Evolutionary conservation across 768 basidiomycete species (phyloP).

Genomic region (Mrakia frigida): DNA sequence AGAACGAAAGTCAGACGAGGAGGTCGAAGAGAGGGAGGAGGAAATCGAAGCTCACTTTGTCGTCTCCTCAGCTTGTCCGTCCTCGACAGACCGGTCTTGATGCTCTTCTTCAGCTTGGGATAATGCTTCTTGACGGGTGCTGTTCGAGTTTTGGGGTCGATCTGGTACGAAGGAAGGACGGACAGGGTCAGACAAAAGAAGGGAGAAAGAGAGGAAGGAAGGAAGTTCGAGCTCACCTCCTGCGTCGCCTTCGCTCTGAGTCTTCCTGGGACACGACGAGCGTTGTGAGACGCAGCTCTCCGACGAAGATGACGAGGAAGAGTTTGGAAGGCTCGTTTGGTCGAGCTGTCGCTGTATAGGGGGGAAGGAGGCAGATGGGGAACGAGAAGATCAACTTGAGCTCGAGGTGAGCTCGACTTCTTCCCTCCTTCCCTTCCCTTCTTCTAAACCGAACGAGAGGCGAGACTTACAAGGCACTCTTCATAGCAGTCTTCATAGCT

Average conservation of each 20-base stretch:
- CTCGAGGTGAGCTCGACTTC: background rate
- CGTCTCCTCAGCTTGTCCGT: slow-evolving; percentile 63
- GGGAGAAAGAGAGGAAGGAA: background rate
- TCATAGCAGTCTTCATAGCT: slow-evolving; percentile 84
- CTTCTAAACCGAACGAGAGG: background rate
- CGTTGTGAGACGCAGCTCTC: slow-evolving; percentile 90
- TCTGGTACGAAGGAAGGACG: slow-evolving; percentile 44
- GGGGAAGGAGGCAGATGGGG: background rate
- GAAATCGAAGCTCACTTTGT: slow-evolving; percentile 55
- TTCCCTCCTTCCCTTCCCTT: background rate
- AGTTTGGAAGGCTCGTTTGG: slow-evolving; percentile 83
- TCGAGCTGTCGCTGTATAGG: slow-evolving; percentile 56
- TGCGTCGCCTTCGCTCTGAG: slow-evolving; percentile 72
- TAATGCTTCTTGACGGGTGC: slow-evolving; percentile 56
- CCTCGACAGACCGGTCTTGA: slow-evolving; percentile 47
- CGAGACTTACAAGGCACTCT: slow-evolving; percentile 59
- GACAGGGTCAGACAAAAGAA: background rate
- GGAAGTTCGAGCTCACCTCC: slow-evolving; percentile 56
- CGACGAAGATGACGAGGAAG: slow-evolving; percentile 85
- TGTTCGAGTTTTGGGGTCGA: slow-evolving; percentile 51
- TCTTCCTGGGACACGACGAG: slow-evolving; percentile 79
- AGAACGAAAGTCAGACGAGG: no score
- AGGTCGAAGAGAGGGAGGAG: no score
- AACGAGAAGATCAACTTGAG: background rate
- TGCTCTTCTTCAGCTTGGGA: slow-evolving; percentile 50